These are phyloP conservation scores for Butyriboletus loyo DNA, from an alignment of 768 basidiomycete genomes.

Conservation along the genomic window DNA sequence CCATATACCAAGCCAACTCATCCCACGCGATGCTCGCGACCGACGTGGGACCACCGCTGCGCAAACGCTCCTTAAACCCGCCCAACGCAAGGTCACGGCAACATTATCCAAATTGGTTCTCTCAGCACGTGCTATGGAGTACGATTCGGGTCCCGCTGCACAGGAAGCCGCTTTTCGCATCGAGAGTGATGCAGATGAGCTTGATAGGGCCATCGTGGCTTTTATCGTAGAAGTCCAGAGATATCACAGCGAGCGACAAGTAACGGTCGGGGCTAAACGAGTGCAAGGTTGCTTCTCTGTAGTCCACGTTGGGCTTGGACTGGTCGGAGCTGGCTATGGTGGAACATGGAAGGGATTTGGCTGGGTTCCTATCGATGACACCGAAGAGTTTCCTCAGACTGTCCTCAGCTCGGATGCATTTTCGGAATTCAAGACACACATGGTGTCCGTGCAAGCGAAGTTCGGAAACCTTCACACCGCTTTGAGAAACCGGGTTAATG, in stretches of 20 bases:
- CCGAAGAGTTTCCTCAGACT: conserved; percentile 44
- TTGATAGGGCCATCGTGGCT: conserved; percentile 65
- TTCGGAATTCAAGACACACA: conserved; percentile 47
- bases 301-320: conserved; percentile 65
- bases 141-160: conserved; percentile 64
- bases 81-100: conserved; percentile 82
- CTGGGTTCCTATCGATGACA: conserved; percentile 59
- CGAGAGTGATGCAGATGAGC: conserved; percentile 71
- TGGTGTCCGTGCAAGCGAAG: conserved; percentile 49
- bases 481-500: conserved; percentile 20
- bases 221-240: conserved; percentile 73
- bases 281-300: conserved; percentile 60
- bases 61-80: conserved; percentile 67
- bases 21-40: conserved; percentile 50
- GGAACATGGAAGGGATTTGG: conserved; percentile 86
- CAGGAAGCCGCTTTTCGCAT: conserved; percentile 67
- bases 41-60: conserved; percentile 41
- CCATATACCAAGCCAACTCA: conserved; percentile 56
- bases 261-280: conserved; percentile 42
- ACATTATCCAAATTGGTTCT: conserved; percentile 88
- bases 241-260: conserved; percentile 37
- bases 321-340: conserved; percentile 77
- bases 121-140: conserved; percentile 85
- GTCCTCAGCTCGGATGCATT: conserved; percentile 51
- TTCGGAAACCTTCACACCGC: conserved; percentile 35